Evolutionary conservation across 495 filamentous ascomycete species (phyloP), one percentile per base, ranked within the genome.

Genomic region (Ascobolus immersus): DNA sequence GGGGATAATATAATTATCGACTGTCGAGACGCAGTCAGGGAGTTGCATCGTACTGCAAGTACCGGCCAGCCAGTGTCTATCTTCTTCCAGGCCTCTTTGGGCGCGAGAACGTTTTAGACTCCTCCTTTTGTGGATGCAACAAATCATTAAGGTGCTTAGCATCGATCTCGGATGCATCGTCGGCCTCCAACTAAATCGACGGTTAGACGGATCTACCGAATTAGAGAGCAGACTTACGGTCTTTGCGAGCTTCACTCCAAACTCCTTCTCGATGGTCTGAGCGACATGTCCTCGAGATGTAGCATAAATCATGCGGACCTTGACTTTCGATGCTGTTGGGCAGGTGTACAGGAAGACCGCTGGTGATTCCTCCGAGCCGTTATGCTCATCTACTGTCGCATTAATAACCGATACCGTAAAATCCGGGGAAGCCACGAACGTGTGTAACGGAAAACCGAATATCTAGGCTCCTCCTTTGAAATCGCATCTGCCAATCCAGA

Each of bases 341-440:
- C 84, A 93, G 5, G 81, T 92, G 54, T 92, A 94, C 46, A 94
- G 71, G 58, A 94, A 96, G 19, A 93, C 60, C 21, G 94, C 62
- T 4, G 70, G 62, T 4, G 68, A 63, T 32, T 63, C 63, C 35
- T 64, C 56, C 23, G 52, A 51, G 6, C 61, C 64, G n/a, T 59
- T 55, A 38, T 60, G 54, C 4, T 50, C 48, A 36, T 73, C 57
- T 13, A 40, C 71, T 21, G 19, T 37, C 17, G 23, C 18, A 39
- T 15, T 14, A 6, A 22, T 11, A 28, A 21, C 19, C 5, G 12
- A 35, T 33, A 30, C 31, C 10, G 23, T n/a, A 3, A 10, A 17
- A 11, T 24, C 5, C 17, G 21, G 11, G 7, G 22, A 9, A 20
- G 35, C 44, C 14, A 27, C 11, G 2, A 14, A 2, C 25, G 11